Base-by-base conservation (phyloP, 441 rosid genomes). In the Flueggea neowawraea region DNA sequence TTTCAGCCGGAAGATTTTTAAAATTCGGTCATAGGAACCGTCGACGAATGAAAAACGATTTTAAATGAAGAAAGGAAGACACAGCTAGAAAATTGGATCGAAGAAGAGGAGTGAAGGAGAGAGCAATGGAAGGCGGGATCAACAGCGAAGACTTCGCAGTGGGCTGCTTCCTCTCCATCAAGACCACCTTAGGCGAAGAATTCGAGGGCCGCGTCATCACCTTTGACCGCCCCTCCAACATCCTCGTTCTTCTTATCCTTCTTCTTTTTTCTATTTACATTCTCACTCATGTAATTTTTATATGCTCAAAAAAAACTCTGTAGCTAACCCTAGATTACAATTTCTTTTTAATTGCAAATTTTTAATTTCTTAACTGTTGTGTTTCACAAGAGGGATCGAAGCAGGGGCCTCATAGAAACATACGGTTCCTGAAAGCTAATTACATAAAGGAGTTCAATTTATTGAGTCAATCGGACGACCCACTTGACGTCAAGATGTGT, bases 231-330 rank as follows among this genome's bases (percentile, higher is more conserved):
- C 67, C 75, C 52, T 84, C 92, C 73, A 93, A 93, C 97, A 85
- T 90, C 78, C 88, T 93, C 80, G 84, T 86, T 13, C 88, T 93
- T 76, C 92, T 88, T 90, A 90, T 90, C 97, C 97, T 90, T 79
- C n/a, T n/a, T n/a, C n/a, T 51, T 16, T 10, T 91, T 85, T 76
- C 14, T 47, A 28, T 7, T 49, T 49, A 4, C 6, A 22, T 22
- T 22, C 28, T 22, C 28, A 22, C 2, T 22, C 2, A 22, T 22
- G 1, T 22, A 22, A 22, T 22, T 22, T 22, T 22, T 22, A 22
- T 22, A 22, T 22, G 28, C 28, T 22, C 28, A 22, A 22, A 2
- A 22, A 22, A 22, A 22, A 22, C 28, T 3, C 15, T 12, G 16
- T 61, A 4, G 11, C 31, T 13, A 48, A 48, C 44, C 57, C 33